Evolutionary conservation across 108 stramenopile species (phyloP).

Genomic region (Pseudonitzschia pungens): DNA sequence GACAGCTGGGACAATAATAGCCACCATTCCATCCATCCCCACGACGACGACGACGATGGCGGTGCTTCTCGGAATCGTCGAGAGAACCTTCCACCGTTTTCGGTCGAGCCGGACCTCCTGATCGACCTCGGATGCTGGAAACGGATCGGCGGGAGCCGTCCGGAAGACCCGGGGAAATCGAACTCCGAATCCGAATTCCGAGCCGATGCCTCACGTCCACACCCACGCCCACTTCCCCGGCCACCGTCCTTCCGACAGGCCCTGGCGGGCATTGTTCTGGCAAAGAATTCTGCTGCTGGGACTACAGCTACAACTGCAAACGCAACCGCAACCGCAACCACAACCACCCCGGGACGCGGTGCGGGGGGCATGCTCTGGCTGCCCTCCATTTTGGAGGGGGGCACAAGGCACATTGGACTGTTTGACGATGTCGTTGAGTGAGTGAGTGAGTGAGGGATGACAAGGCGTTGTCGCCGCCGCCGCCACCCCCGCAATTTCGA

Average conservation of each 20-base stretch:
- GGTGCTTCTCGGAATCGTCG: background rate
- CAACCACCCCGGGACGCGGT: too few relatives aligned
- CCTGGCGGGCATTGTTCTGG: conserved; percentile 6
- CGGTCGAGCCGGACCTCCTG: background rate
- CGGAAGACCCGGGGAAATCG: background rate
- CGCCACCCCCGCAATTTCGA: too few relatives aligned
- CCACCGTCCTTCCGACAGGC: background rate
- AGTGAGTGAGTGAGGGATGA: too few relatives aligned
- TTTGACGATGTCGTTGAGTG: background rate
- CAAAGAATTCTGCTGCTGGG: background rate
- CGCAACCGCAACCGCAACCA: background rate
- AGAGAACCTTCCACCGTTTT: too few relatives aligned
- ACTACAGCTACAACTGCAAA: background rate
- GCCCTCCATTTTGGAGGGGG: conserved; percentile 17
- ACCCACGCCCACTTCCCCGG: too few relatives aligned
- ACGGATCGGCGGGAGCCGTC: background rate
- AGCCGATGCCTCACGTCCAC: too few relatives aligned
- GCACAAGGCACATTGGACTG: background rate
- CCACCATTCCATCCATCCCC: too few relatives aligned
- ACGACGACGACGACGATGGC: too few relatives aligned
- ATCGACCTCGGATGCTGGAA: background rate
- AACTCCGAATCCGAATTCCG: too few relatives aligned
- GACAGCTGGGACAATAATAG: background rate
- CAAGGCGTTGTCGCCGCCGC: too few relatives aligned
- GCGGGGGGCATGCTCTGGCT: conserved; percentile 3